Evolutionary conservation across 139 green algal genomes (phyloP).

Genomic region (Ulvella scutata): DNA sequence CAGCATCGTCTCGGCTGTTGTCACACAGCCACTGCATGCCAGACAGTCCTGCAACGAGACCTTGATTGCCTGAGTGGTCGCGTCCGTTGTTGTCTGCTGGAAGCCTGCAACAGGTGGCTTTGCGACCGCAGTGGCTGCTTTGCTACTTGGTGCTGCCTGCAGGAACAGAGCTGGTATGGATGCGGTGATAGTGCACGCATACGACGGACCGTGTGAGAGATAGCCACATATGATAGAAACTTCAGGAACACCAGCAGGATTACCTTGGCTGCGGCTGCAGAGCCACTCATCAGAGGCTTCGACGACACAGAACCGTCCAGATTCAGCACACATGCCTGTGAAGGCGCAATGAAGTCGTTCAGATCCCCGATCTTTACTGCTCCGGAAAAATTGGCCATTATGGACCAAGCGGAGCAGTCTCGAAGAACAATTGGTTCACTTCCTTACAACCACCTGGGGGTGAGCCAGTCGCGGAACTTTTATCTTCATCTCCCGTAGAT

Average conservation of each 20-base stretch:
- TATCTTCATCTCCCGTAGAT: too few relatives aligned
- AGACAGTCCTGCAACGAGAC: slow-evolving; percentile 92
- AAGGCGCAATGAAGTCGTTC: slow-evolving; percentile 88
- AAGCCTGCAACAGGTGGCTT: slow-evolving; percentile 4
- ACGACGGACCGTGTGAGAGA: too few relatives aligned
- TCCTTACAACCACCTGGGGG: too few relatives aligned
- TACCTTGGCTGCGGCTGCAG: too few relatives aligned
- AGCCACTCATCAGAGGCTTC: too few relatives aligned
- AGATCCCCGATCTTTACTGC: slow-evolving; percentile 71
- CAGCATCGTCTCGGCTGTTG: slow-evolving; percentile 84
- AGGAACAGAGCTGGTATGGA: too few relatives aligned
- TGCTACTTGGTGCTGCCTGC: background rate
- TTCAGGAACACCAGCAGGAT: too few relatives aligned
- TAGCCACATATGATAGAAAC: too few relatives aligned
- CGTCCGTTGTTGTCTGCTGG: slow-evolving; percentile 6
- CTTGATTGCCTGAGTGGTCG: slow-evolving; percentile 44
- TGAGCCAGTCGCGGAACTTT: too few relatives aligned
- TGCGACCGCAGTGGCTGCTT: background rate
- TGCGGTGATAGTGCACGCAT: too few relatives aligned
- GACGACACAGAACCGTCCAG: slow-evolving; percentile 24
- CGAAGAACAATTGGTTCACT: too few relatives aligned
- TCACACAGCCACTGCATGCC: slow-evolving; percentile 94
- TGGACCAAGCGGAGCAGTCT: too few relatives aligned
- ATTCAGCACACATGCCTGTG: slow-evolving; percentile 79
- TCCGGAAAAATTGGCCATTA: slow-evolving; percentile 46